phyloP scores from a whole-genome alignment of 805 yeast species.

The Hanseniaspora guilliermondii region DNA sequence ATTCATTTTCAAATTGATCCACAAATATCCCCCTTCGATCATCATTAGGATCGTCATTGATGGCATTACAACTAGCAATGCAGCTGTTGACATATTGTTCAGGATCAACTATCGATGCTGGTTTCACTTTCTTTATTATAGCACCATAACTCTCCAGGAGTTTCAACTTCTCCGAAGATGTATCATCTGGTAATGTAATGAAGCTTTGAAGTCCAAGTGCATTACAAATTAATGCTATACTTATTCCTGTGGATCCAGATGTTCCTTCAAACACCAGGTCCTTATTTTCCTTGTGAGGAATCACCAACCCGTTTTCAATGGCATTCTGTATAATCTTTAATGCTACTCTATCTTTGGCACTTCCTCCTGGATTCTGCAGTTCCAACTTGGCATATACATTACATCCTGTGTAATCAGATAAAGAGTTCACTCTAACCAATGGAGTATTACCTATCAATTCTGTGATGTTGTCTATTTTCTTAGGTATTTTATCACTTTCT shows the following conservation, averaged over 20 bases:
- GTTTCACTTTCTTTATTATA: conserved; percentile 68
- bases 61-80: conserved; percentile 43
- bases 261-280: conserved; percentile 89
- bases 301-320: conserved; percentile 35
- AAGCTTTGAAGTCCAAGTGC: conserved; percentile 82
- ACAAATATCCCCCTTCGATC: conserved; percentile 62
- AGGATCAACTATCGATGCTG: conserved; percentile 91
- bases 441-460: conserved; percentile 89
- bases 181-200: conserved; percentile 91
- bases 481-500: conserved; percentile 18
- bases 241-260: conserved; percentile 92
- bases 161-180: conserved; percentile 69
- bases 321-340: conserved; percentile 55
- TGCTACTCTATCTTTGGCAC: conserved; percentile 92
- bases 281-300: conserved; percentile 46
- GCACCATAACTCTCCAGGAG: conserved; percentile 71
- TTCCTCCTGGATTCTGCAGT: conserved; percentile 80
- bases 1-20: conserved; percentile 88
- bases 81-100: conserved; percentile 88
- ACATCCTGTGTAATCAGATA: conserved; percentile 63
- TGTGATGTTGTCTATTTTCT: conserved; percentile 44
- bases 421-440: conserved; percentile 55
- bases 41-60: conserved; percentile 31
- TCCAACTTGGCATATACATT: conserved; percentile 81
- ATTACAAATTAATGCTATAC: conserved; percentile 79